Base-by-base conservation (phyloP, 1,284 basidiomycete species). In the Mycena sp. region DNA sequence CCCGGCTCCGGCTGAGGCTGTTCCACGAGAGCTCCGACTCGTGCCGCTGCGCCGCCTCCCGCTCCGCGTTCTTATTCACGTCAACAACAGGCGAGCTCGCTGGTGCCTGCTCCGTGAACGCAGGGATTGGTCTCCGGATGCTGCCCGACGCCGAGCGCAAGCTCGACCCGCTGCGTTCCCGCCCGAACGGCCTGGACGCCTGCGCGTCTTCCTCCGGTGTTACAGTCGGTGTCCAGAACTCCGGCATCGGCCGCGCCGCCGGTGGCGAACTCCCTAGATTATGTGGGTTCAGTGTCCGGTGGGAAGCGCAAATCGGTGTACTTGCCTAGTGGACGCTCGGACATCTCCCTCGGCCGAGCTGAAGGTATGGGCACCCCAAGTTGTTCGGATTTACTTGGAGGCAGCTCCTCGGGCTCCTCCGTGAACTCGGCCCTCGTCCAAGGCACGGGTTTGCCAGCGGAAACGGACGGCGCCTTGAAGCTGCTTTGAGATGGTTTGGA, bases 21-120 rank as follows among this genome's bases (percentile, higher is more conserved):
- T 77, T 72, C 69, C 81, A 69, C 54, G 81, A 79, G 6, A 76
- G 76, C 70, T 83, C 78, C 66, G 84, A 81, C 58, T 82, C 79
- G 64, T 74, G 74, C 57, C 76, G 72, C 56, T 82, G 70, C 16
- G 72, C 74, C 37, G 78, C 76, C 28, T 73, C 73, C 78, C 80
- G 82, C 5, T 68, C 71, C 71, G 19, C 81, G 79, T 62, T 78
- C 72, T 58, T 76, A 67, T 43, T 21, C 19, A 64, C 35, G n/a
- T 54, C 52, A 23, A 37, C 2, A 10, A 38, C 16, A 9, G 50
- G n/a, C n/a, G 37, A 29, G 30, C n/a, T 19, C 26, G 11, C 44
- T 6, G n/a, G 9, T 21, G 5, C 17, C 4, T 16, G 23, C 16
- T 50, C 45, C 23, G 26, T 35, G 50, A 58, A 49, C 17, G 54